phyloP scores from a whole-genome alignment of 1,139 yeast genomes.

The Candida dubliniensis region DNA sequence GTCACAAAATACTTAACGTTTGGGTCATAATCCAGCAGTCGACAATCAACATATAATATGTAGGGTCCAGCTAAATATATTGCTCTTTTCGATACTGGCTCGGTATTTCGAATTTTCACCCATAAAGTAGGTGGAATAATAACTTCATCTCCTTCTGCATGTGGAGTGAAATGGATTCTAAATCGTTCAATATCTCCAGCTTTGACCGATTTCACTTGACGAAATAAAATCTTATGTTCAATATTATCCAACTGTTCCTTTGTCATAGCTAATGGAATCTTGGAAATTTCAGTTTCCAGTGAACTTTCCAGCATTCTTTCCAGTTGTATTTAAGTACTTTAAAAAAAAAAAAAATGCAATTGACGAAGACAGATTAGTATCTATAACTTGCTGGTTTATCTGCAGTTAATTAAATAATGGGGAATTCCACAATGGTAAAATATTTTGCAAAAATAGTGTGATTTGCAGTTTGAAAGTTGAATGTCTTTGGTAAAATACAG shows the following conservation, averaged over 20 bases:
- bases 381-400: neutral
- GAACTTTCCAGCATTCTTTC: neutral
- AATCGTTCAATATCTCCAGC: slow-evolving; percentile 42
- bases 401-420: neutral
- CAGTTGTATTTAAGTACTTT: neutral
- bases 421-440: neutral
- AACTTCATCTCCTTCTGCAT: slow-evolving; percentile 18
- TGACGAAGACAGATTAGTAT: too few relatives aligned
- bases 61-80: slow-evolving; percentile 91
- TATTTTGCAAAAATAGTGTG: too few relatives aligned
- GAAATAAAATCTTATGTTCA: slow-evolving; percentile 28
- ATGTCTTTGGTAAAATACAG: too few relatives aligned
- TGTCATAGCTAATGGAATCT: slow-evolving; percentile 14
- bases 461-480: too few relatives aligned
- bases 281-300: slow-evolving; percentile 1
- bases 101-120: slow-evolving; percentile 72
- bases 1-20: slow-evolving; percentile 54
- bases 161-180: slow-evolving; percentile 34
- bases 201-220: slow-evolving; percentile 34
- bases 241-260: slow-evolving; percentile 13
- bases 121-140: slow-evolving; percentile 38
- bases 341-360: too few relatives aligned
- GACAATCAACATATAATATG: slow-evolving; percentile 80
- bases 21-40: slow-evolving; percentile 62
- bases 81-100: slow-evolving; percentile 75